Conservation (phyloP, 2,329 filamentous ascomycete genomes). For the Venturia nashicola region DNA sequence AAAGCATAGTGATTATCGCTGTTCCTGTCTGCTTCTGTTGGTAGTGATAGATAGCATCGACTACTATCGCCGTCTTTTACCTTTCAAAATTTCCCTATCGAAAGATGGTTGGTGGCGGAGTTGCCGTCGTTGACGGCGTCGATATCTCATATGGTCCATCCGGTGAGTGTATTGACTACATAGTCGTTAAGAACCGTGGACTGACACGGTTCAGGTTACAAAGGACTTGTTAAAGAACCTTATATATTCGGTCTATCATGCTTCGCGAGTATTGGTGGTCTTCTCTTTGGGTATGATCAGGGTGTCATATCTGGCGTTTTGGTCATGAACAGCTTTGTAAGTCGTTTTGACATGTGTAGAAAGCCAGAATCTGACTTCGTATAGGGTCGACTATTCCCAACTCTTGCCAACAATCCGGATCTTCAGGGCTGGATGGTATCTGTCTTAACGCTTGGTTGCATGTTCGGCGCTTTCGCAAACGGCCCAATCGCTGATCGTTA, state of each 20-base stretch:
- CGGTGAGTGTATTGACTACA: neutral
- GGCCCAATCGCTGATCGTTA: constrained; percentile 49
- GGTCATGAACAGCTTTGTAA: constrained; percentile 4
- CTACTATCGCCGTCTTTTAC: neutral
- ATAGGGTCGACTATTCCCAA: constrained; percentile 32
- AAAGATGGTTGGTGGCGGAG: constrained; percentile 2
- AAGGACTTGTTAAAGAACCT: constrained; percentile 6
- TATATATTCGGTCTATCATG: constrained; percentile 10
- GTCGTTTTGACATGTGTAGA: neutral
- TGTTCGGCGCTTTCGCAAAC: constrained; percentile 42
- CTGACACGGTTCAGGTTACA: constrained; percentile 5
- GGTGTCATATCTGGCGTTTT: constrained; percentile 5
- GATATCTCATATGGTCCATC: constrained; percentile 9
- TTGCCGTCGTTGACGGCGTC: neutral
- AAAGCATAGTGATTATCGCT: neutral
- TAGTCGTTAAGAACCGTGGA: too few relatives aligned
- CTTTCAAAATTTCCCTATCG: too few relatives aligned
- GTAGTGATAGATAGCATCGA: neutral
- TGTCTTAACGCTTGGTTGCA: constrained; percentile 48
- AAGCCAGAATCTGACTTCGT: neutral
- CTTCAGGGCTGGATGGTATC: constrained; percentile 52
- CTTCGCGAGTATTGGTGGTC: constrained; percentile 9
- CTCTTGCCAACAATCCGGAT: constrained; percentile 30
- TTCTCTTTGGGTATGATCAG: constrained; percentile 7
- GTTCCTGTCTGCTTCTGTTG: neutral